Percentiles rank a stretch among this genome's conserved stretches.
These are phyloP conservation scores for Neonectria magnoliae DNA, from an alignment of 2,329 filamentous ascomycete genomes.

Conservation along the genomic window DNA sequence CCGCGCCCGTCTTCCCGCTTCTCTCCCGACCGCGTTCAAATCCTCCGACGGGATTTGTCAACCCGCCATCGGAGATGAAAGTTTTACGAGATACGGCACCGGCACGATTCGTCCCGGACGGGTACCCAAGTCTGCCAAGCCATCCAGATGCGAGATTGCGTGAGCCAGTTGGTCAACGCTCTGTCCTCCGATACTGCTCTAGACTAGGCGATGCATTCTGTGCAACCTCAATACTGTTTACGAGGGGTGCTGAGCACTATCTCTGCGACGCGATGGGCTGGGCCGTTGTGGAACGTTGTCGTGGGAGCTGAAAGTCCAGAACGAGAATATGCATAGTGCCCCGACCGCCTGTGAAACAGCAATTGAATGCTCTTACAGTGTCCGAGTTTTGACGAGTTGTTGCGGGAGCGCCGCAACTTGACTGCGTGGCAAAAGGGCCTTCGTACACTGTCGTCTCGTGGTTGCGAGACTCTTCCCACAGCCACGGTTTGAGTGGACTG, in stretches of 20 bases:
- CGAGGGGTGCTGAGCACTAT: neutral
- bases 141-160: neutral
- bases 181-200: neutral
- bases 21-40: neutral
- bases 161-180: neutral
- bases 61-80: neutral
- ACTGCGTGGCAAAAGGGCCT: slow-evolving; percentile 2
- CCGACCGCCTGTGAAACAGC: slow-evolving; percentile 11
- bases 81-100: neutral
- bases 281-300: slow-evolving; percentile 19
- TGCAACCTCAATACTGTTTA: neutral
- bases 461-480: slow-evolving; percentile 15
- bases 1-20: neutral
- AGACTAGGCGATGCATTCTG: neutral
- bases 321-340: slow-evolving; percentile 18
- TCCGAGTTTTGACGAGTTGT: neutral
- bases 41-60: slow-evolving; percentile 5
- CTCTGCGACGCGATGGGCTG: slow-evolving; percentile 17
- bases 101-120: neutral
- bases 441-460: slow-evolving; percentile 5
- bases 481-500: slow-evolving; percentile 3
- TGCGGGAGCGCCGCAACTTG: neutral
- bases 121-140: neutral
- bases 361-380: neutral
- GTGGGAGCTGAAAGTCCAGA: slow-evolving; percentile 17